These are phyloP conservation scores for Sesbania bispinosa DNA, from an alignment of 306 rosid species.

Conservation along the genomic window DNA sequence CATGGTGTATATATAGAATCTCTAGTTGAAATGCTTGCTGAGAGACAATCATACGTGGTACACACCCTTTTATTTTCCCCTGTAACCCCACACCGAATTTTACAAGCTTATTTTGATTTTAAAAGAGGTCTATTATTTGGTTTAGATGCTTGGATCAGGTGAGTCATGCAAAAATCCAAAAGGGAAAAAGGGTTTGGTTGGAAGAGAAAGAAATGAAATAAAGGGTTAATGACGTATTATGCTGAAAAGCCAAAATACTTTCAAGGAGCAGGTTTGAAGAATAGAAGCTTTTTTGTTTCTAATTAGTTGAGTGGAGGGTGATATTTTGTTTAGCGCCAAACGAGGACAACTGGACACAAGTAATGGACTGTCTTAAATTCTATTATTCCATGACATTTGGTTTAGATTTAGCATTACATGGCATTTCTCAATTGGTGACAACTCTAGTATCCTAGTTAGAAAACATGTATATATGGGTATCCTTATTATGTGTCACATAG, in stretches of 20 bases:
- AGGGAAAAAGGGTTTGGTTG: constrained; percentile 41
- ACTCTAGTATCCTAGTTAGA: no score
- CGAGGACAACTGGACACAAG: no score
- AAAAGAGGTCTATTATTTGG: constrained; percentile 1
- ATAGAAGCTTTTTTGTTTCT: constrained; percentile 10
- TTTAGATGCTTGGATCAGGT: constrained; percentile 50
- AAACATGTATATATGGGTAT: no score
- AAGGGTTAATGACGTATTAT: constrained; percentile 54
- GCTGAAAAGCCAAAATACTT: constrained; percentile 51
- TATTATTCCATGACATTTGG: no score
- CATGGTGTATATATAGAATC: constrained; percentile 53
- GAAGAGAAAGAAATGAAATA: constrained; percentile 13
- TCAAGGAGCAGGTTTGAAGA: constrained; percentile 34
- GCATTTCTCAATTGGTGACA: no score
- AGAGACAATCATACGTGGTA: constrained; percentile 42
- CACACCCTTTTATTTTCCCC: background rate
- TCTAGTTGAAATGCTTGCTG: constrained; percentile 41
- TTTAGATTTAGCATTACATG: no score
- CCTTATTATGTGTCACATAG: no score
- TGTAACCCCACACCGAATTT: background rate
- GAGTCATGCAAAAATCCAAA: constrained; percentile 62
- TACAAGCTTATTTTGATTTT: constrained; percentile 20
- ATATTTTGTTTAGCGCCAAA: constrained; percentile 14
- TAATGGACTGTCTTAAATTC: no score
- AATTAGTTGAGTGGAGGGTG: constrained; percentile 15